These are phyloP conservation scores for Lichtheimia corymbifera DNA, from an alignment of 371 early-diverging fungal species.

Conservation along the genomic window DNA sequence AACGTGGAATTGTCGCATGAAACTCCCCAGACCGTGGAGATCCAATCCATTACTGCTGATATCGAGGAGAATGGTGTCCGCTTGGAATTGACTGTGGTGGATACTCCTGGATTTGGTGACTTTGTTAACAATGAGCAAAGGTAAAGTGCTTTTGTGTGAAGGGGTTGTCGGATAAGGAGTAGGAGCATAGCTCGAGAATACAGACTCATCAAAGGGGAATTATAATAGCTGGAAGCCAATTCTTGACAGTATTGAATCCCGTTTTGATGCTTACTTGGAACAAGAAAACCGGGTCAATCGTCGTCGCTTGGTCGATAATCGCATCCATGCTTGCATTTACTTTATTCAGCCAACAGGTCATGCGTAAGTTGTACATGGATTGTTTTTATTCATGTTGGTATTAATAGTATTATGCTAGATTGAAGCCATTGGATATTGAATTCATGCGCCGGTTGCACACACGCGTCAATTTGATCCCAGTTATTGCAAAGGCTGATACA, in stretches of 20 bases:
- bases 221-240: conserved; percentile 88
- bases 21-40: conserved; percentile 91
- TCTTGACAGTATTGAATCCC: conserved; percentile 92
- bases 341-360: conserved; percentile 98
- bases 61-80: conserved; percentile 89
- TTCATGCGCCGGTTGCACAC: conserved; percentile 94
- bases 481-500: conserved; percentile 98
- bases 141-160: conserved; percentile 61
- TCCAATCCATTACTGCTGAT: conserved; percentile 91
- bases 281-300: conserved; percentile 92
- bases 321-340: conserved; percentile 98
- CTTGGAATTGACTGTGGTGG: conserved; percentile 93
- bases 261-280: conserved; percentile 94
- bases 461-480: conserved; percentile 96
- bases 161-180: no score
- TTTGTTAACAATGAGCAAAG: conserved; percentile 94
- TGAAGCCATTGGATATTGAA: conserved; percentile 94
- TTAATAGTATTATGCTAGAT: conserved; percentile 21
- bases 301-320: conserved; percentile 85
- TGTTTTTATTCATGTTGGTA: no score
- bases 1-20: conserved; percentile 79
- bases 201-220: not conserved
- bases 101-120: conserved; percentile 95
- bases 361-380: conserved; percentile 51
- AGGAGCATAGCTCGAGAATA: conserved; percentile 8